phyloP scores from a whole-genome alignment of 495 filamentous ascomycete genomes.

The Penicillium arizonense region DNA sequence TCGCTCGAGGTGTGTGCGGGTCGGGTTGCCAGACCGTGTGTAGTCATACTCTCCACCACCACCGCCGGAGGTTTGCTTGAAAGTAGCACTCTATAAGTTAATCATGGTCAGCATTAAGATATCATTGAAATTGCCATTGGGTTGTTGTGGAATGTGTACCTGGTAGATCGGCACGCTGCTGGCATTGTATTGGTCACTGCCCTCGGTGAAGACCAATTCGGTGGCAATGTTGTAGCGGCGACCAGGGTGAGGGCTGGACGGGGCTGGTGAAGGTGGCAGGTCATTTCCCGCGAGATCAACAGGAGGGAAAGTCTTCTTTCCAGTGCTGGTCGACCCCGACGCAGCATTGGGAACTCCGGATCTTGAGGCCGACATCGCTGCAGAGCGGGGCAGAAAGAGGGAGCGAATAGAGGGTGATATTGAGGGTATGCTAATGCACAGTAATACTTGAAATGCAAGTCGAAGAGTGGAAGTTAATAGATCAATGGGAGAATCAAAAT shows the following conservation, averaged over 20 bases:
- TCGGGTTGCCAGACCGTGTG: constrained; percentile 94
- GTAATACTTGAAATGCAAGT: constrained; percentile 1
- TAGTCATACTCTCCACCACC: constrained; percentile 92
- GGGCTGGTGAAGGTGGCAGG: constrained; percentile 89
- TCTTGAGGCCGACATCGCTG: constrained; percentile 50
- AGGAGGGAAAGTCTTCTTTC: constrained; percentile 68
- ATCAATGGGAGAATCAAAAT: constrained; percentile 7
- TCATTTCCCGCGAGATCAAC: constrained; percentile 87
- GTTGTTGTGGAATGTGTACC: constrained; percentile 36
- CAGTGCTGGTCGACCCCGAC: constrained; percentile 27
- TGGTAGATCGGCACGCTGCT: constrained; percentile 96
- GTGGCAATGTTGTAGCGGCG: constrained; percentile 89
- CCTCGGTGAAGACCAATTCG: constrained; percentile 92
- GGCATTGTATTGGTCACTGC: constrained; percentile 92
- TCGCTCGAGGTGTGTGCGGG: constrained; percentile 91
- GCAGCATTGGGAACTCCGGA: constrained; percentile 28
- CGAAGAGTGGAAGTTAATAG: neutral
- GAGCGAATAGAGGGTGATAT: constrained; percentile 1
- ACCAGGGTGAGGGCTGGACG: constrained; percentile 83
- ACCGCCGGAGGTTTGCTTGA: constrained; percentile 84
- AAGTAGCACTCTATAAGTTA: constrained; percentile 76
- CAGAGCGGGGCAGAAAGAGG: constrained; percentile 27
- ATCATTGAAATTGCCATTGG: neutral
- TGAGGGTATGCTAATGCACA: neutral
- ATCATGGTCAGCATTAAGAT: constrained; percentile 10